These are phyloP conservation scores for Closterium sp. DNA, from an alignment of 139 green algal species.

Conservation along the genomic window DNA sequence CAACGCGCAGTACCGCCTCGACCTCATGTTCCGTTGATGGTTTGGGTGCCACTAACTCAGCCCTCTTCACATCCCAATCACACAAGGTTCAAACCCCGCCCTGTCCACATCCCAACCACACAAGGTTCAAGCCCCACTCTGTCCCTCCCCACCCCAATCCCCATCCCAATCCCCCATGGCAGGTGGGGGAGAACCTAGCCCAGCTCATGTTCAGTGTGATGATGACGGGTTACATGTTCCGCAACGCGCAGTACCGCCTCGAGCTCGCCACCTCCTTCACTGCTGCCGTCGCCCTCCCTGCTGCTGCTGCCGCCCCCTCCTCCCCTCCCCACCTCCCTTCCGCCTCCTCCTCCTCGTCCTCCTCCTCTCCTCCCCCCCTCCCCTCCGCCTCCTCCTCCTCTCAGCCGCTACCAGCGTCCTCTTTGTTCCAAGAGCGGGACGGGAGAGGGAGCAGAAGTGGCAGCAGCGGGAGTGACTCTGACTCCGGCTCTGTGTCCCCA, in stretches of 20 bases:
- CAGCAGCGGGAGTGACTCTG: neutral
- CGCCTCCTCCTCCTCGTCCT: neutral
- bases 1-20: conserved; percentile 73
- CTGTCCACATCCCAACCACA: neutral
- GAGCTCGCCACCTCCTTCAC: conserved; percentile 58
- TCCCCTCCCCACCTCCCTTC: neutral
- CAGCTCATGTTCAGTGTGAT: conserved; percentile 84
- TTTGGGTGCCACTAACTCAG: too few relatives aligned
- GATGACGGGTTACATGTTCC: conserved; percentile 81
- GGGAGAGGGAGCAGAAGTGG: neutral
- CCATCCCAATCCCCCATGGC: neutral
- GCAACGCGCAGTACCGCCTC: conserved; percentile 75
- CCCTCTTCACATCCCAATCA: too few relatives aligned
- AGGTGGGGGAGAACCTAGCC: conserved; percentile 77
- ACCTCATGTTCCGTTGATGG: conserved; percentile 58
- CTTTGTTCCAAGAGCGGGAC: neutral
- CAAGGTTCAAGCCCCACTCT: neutral
- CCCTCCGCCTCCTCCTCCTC: neutral
- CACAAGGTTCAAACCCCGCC: too few relatives aligned
- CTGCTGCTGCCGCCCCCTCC: neutral
- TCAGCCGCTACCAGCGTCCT: neutral
- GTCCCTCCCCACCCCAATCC: neutral
- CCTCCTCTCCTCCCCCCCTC: too few relatives aligned
- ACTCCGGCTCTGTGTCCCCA: neutral
- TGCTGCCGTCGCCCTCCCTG: neutral